Base-by-base conservation (phyloP, 495 filamentous ascomycete species). In the Eremomyces bilateralis region DNA sequence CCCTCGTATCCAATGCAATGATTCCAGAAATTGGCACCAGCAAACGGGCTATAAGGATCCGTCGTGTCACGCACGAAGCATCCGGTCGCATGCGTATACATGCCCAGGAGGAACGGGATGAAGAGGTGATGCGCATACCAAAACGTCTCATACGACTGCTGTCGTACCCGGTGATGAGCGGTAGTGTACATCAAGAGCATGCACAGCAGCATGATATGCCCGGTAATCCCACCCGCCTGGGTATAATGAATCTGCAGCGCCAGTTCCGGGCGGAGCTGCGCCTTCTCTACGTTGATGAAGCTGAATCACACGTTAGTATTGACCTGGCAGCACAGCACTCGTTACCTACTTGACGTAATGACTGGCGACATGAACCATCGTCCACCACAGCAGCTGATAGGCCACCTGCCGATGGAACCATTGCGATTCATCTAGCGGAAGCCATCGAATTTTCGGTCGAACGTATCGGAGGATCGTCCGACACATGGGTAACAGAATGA, bases 51-150 rank as follows among this genome's bases (percentile, higher is more conserved):
- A 44, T 70, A 69, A 6, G 73, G 71, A 1, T 65, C 40, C 8
- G 59, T 44, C 3, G 70, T 73, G 33, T 53, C 50, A 17, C 56
- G 47, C 19, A 59, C 88, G 58, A 99, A 99, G 54, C 88, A 99
- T 28, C 80, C 80, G 11, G 80, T 80, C 6, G 88, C 83, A 54
- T 99, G 88, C 18, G 88, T 95, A 46, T 99, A 99, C 30, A 95
- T 68, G 13, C 65, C 81, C 27, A 99, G 64, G 49, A 94, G 58
- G 58, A 99, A 99, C 11, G 90, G 84, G 41, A 99, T 76, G 50
- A 94, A 94, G 6, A 99, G 67, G 43, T 99, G 90, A 53, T 99
- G 88, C 8, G 80, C 92, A 55, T 99, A 99, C 88, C 85, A 95
- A 50, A 99, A 99, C 1, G 85, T 85, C 56, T 99, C 88, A 53